Base-by-base conservation (phyloP, 2,329 filamentous ascomycete species). In the Teratosphaeria destructans region DNA sequence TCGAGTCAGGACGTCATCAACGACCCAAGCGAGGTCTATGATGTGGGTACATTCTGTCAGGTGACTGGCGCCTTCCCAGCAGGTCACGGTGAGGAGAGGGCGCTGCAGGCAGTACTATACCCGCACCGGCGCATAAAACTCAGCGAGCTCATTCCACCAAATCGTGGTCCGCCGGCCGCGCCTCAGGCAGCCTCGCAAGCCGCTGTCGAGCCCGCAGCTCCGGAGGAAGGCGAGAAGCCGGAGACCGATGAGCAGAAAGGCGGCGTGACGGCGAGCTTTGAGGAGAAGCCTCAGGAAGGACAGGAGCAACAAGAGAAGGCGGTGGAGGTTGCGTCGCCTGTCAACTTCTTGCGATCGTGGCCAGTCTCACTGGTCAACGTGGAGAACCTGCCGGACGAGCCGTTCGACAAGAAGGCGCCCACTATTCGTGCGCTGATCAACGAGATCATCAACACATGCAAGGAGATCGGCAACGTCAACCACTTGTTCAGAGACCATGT, bases 391-490 rank as follows among this genome's bases (percentile, higher is more conserved):
- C 80, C 81, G 0, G 94, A 99, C 69, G 88, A 96, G 69, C 87
- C 91, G 0, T 89, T 89, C 72, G 94, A 97, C 73, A 87, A 90
- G 70, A 95, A 93, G 75, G 94, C 88, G 69, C 87, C 87, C 19
- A 86, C 94, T 37, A 91, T 97, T 61, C 87, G 90, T 59, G 94
- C 94, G 12, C 85, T 99, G 54, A 94, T 93, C 56, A 96, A 93
- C 70, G 95, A 99, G 77, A 97, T 99, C 62, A 91, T 99, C 72
- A 97, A 96, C 72, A 94, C 96, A 0, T 97, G 96, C 80, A 97
- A 96, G 77, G 92, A 97, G 73, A 90, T 99, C 58, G 93, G 93
- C 10, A 88, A 86, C 53, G 85, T 96, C 75, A 99, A 97, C 77
- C 90, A 89, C 61, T 81, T 99, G 23, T 99, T 99, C 81, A 85